Evolutionary conservation across 2,329 filamentous ascomycete genomes (phyloP).

Genomic region (Chaetothyriales sp.): DNA sequence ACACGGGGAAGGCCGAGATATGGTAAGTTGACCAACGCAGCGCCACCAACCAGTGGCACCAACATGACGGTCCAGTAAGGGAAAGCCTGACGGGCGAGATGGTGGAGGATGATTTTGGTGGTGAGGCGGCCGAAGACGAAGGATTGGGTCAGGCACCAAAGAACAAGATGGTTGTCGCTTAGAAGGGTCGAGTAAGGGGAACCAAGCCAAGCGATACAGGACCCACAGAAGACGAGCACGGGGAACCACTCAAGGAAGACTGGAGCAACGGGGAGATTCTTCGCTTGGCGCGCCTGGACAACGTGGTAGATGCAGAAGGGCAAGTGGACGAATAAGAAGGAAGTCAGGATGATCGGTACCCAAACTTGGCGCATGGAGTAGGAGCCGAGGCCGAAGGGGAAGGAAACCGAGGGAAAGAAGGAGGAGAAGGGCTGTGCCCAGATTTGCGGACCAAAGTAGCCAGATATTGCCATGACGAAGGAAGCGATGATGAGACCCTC

Average conservation of each 20-base stretch:
- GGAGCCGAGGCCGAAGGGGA: conserved; percentile 50
- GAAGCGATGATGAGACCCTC: conserved; percentile 88
- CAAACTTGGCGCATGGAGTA: conserved; percentile 77
- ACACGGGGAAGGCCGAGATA: conserved; percentile 52
- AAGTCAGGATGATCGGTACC: conserved; percentile 56
- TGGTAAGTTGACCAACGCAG: conserved; percentile 69
- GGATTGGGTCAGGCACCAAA: conserved; percentile 89
- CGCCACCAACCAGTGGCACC: conserved; percentile 71
- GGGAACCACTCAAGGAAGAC: conserved; percentile 91
- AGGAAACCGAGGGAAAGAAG: conserved; percentile 41
- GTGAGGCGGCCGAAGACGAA: conserved; percentile 97
- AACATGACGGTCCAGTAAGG: conserved; percentile 94
- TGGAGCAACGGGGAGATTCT: conserved; percentile 61
- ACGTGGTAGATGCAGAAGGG: conserved; percentile 87
- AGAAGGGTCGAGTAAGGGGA: conserved; percentile 76
- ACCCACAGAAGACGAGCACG: conserved; percentile 65
- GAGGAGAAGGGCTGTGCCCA: conserved; percentile 66
- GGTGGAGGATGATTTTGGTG: conserved; percentile 95
- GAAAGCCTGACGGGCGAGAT: conserved; percentile 85
- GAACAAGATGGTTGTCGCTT: conserved; percentile 69
- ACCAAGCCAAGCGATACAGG: conserved; percentile 72
- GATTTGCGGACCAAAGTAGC: conserved; percentile 74
- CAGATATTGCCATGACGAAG: conserved; percentile 70
- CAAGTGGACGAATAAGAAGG: conserved; percentile 60
- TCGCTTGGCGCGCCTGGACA: conserved; percentile 55